Base-by-base conservation (phyloP, 2,329 filamentous ascomycete species). In the Alternaria novae-zelandiae region DNA sequence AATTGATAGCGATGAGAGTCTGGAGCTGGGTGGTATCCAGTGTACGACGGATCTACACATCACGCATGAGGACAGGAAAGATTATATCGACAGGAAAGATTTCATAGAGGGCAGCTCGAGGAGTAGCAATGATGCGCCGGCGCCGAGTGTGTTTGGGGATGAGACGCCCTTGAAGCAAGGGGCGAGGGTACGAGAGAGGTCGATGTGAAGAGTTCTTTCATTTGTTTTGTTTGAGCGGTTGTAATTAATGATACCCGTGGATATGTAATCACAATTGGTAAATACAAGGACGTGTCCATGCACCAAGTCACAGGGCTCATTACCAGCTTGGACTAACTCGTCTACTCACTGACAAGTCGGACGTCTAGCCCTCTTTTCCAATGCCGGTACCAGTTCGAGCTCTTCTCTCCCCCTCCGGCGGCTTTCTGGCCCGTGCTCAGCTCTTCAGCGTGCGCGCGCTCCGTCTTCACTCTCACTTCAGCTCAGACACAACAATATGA, bases 81-180 rank as follows among this genome's bases (percentile, higher is more conserved):
- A 63, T 6, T 54, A 32, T 12, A 3, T 23, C 5, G 57, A 60
- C 4, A 50, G 56, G 28, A 55, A 49, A 12, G 61, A 63, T 17
- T 63, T 59, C n/a, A 26, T 44, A 20, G 64, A 53, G 2, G 50
- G 57, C 1, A 71, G 69, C 54, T 70, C 68, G 44, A 59, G 67
- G 49, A 72, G 70, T 17, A 70, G 66, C 15, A 64, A 67, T 5
- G 74, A 76, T 49, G 65, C 63, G 28, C 59, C 63, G 17, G 23
- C 50, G 45, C 57, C 63, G n/a, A 65, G 63, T n/a, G 66, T 69
- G 54, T 77, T 72, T 63, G 74, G 69, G 1, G 74, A 77, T 54
- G 74, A 77, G 46, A 70, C 63, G 5, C 73, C 73, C 6, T 30
- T 77, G 46, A 73, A 73, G 62, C 36, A 63, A 15, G 28, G 51